Evolutionary conservation across 2,329 filamentous ascomycete genomes (phyloP).

Genomic region (Neodidymelliopsis sp.): DNA sequence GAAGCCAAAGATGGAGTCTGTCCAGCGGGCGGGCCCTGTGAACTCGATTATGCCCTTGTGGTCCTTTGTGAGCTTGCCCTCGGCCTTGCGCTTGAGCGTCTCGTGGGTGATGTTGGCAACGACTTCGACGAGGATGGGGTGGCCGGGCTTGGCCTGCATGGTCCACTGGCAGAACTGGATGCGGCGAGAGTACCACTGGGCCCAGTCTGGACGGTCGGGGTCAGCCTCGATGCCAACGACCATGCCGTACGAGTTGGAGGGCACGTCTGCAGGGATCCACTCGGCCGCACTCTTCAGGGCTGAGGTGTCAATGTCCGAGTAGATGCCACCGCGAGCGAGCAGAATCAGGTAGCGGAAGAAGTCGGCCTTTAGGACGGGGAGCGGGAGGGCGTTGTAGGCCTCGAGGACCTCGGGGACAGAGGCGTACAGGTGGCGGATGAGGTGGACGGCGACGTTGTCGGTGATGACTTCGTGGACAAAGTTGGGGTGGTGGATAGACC

Average conservation of each 20-base stretch:
- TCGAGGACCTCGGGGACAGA: slow-evolving; percentile 62
- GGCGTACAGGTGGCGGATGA: slow-evolving; percentile 87
- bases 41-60: slow-evolving; percentile 88
- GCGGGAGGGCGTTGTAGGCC: slow-evolving; percentile 58
- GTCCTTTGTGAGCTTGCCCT: slow-evolving; percentile 69
- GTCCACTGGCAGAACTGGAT: slow-evolving; percentile 99
- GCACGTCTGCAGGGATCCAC: slow-evolving; percentile 84
- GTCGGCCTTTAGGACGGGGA: slow-evolving; percentile 66
- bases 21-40: slow-evolving; percentile 94
- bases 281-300: slow-evolving; percentile 83
- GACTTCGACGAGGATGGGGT: slow-evolving; percentile 87
- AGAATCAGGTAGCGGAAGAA: slow-evolving; percentile 75
- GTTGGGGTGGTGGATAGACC: slow-evolving; percentile 84
- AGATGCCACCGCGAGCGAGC: slow-evolving; percentile 80
- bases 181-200: slow-evolving; percentile 91
- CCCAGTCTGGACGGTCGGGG: slow-evolving; percentile 90
- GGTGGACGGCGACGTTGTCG: slow-evolving; percentile 81
- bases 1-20: slow-evolving; percentile 88
- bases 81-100: slow-evolving; percentile 75
- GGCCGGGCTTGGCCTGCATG: slow-evolving; percentile 92
- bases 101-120: slow-evolving; percentile 86
- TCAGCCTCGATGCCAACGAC: slow-evolving; percentile 97
- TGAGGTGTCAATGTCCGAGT: slow-evolving; percentile 83
- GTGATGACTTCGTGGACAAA: slow-evolving; percentile 98
- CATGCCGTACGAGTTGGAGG: slow-evolving; percentile 79